Evolutionary conservation across 371 early-diverging fungal genomes (phyloP).

Genomic region (Blakeslea trispora): DNA sequence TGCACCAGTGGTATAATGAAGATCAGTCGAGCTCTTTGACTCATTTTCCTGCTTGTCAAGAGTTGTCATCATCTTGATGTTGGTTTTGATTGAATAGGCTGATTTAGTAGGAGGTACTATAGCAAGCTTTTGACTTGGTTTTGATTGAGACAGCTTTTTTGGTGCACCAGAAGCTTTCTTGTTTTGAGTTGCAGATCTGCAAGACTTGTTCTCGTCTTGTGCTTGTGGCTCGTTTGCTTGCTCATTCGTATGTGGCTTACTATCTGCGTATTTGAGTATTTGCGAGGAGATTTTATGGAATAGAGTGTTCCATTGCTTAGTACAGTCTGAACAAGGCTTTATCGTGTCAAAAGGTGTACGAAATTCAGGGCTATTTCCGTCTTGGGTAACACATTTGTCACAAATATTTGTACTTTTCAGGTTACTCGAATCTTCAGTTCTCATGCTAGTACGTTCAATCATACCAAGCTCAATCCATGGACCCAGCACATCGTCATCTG

Average conservation of each 20-base stretch:
- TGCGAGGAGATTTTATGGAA: no score
- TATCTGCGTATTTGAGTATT: no score
- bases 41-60: constrained; percentile 8
- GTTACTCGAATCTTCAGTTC: background rate
- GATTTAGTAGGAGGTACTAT: constrained; percentile 26
- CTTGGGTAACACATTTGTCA: background rate
- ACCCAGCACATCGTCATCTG: constrained; percentile 45
- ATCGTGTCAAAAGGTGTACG: constrained; percentile 10
- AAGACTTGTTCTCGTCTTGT: no score
- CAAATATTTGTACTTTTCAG: background rate
- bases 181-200: no score
- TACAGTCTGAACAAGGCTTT: constrained; percentile 7
- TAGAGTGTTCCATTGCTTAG: no score
- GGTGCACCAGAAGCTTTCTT: background rate
- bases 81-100: constrained; percentile 13
- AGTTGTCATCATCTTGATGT: constrained; percentile 16
- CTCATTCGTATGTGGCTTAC: no score
- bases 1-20: constrained; percentile 51
- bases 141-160: background rate
- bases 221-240: no score
- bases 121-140: background rate
- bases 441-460: constrained; percentile 6
- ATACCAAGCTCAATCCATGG: constrained; percentile 40
- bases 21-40: constrained; percentile 1
- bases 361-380: background rate